Evolutionary conservation across 2,329 filamentous ascomycete genomes (phyloP).

Genomic region (Hymenoscyphus fructigenus): DNA sequence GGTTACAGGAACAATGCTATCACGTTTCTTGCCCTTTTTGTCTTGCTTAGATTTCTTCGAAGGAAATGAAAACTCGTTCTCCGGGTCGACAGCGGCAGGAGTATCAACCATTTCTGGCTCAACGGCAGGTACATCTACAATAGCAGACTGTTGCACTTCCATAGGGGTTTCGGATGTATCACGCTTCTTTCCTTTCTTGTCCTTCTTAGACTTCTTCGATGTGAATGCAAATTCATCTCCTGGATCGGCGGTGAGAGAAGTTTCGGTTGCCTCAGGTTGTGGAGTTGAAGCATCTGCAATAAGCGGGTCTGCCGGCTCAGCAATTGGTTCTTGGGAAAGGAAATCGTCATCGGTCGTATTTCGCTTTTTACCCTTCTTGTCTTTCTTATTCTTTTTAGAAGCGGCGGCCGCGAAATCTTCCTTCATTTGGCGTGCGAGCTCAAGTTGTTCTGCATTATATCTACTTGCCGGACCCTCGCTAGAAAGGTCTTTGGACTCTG

Average conservation of each 20-base stretch:
- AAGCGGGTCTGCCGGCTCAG: neutral
- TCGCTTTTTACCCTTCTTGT: constrained; percentile 38
- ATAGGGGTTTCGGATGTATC: constrained; percentile 5
- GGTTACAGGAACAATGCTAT: neutral
- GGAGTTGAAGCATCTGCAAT: constrained; percentile 2
- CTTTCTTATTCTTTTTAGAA: constrained; percentile 45
- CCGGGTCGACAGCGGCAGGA: neutral
- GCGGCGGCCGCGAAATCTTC: constrained; percentile 32
- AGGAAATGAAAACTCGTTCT: neutral
- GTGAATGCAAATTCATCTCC: constrained; percentile 24
- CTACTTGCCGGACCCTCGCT: constrained; percentile 24
- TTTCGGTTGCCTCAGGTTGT: constrained; percentile 11
- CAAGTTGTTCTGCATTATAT: constrained; percentile 32
- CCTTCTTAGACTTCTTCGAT: constrained; percentile 19
- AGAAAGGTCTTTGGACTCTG: constrained; percentile 7
- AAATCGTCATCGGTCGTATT: constrained; percentile 8
- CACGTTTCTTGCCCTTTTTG: constrained; percentile 29
- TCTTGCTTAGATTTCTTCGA: constrained; percentile 25
- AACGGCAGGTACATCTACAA: neutral
- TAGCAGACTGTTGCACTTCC: neutral
- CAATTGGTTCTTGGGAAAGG: constrained; percentile 1
- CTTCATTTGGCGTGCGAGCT: constrained; percentile 31
- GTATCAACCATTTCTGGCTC: neutral
- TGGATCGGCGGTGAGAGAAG: constrained; percentile 15
- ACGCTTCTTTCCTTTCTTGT: constrained; percentile 38